Evolutionary conservation across 2,329 filamentous ascomycete genomes (phyloP).

Genomic region (Zasmidium citrigriseum): DNA sequence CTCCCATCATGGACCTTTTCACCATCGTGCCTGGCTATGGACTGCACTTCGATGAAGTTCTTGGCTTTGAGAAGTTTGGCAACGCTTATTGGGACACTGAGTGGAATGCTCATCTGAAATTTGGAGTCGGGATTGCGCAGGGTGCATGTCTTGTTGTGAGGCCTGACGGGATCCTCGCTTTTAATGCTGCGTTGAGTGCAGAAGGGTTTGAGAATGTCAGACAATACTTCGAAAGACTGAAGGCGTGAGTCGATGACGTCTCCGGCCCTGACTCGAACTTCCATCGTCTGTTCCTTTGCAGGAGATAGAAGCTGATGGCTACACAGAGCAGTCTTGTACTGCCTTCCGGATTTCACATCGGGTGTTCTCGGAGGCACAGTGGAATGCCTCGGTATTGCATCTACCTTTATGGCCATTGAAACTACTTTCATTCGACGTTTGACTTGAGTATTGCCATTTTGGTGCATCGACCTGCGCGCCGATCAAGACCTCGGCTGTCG

Average conservation of each 20-base stretch:
- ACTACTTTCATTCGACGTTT: neutral
- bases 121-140: conserved; percentile 27
- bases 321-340: too few species aligned
- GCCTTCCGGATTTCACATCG: too few species aligned
- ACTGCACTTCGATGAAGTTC: conserved; percentile 36
- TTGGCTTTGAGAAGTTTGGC: conserved; percentile 37
- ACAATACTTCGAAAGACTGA: neutral
- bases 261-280: too few species aligned
- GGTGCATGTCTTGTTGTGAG: conserved; percentile 35
- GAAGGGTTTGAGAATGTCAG: neutral
- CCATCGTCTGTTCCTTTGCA: too few species aligned
- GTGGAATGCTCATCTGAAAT: conserved; percentile 35
- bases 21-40: conserved; percentile 34
- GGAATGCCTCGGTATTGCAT: neutral
- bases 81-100: conserved; percentile 39
- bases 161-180: conserved; percentile 32
- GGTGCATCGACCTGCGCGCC: neutral
- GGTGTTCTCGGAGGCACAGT: neutral
- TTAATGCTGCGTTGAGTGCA: conserved; percentile 1
- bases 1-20: conserved; percentile 23
- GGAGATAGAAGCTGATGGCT: too few species aligned
- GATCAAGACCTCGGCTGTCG: neutral
- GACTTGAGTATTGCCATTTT: neutral
- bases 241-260: neutral
- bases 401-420: neutral